Conservation (phyloP, 768 basidiomycete genomes). For the Boletus fagicola region DNA sequence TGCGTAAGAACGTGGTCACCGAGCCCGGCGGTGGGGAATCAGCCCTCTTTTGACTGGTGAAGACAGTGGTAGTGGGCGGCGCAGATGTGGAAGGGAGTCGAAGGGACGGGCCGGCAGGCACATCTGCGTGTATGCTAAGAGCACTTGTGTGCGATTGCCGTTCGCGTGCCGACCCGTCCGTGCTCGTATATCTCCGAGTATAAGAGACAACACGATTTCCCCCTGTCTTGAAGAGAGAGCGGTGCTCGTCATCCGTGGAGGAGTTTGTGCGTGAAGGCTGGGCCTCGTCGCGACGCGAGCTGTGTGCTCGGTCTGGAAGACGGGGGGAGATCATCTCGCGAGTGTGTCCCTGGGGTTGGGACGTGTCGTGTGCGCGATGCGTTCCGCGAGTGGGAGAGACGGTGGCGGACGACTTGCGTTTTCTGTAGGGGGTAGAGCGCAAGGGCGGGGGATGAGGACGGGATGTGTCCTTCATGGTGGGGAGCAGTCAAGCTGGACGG, state of each 20-base stretch:
- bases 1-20: constrained; percentile 28
- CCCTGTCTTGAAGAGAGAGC: constrained; percentile 1
- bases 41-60: not conserved
- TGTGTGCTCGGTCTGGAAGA: constrained; percentile 8
- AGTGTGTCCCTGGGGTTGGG: constrained; percentile 1
- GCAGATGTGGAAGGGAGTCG: constrained; percentile 15
- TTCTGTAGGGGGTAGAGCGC: constrained; percentile 21
- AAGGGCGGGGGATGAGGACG: constrained; percentile 15
- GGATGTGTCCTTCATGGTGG: constrained; percentile 27
- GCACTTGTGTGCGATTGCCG: constrained; percentile 5
- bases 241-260: constrained; percentile 4
- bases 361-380: constrained; percentile 16
- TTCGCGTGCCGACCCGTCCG: constrained; percentile 5
- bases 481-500: constrained; percentile 7
- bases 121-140: constrained; percentile 11
- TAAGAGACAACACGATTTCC: constrained; percentile 6
- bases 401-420: constrained; percentile 2
- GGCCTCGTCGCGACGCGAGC: constrained; percentile 1
- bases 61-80: not conserved
- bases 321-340: not conserved
- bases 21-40: constrained; percentile 15
- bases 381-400: constrained; percentile 10
- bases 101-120: constrained; percentile 9
- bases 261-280: constrained; percentile 2
- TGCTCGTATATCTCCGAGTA: constrained; percentile 3